Percentiles rank a stretch among this genome's conserved stretches.
Conservation (phyloP, 108 stramenopile genomes). For the Fistulifera pelliculosa region DNA sequence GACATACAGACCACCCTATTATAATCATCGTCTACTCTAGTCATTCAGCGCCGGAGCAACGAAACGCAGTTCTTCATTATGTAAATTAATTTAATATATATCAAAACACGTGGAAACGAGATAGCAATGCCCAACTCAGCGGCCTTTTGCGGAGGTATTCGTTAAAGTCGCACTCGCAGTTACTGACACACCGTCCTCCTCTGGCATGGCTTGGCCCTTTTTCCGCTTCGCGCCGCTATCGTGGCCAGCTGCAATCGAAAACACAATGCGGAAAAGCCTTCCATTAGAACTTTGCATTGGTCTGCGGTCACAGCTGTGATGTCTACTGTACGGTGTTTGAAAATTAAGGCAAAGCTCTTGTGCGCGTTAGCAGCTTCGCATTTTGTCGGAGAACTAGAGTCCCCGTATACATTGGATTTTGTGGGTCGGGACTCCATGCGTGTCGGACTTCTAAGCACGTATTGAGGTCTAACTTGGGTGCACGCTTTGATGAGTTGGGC, state of each 20-base stretch:
- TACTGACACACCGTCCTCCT: constrained; percentile 43
- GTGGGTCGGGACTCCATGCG: constrained; percentile 86
- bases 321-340: constrained; percentile 80
- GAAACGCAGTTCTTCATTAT: too few relatives aligned
- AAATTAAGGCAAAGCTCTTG: constrained; percentile 83
- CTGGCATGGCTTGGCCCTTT: constrained; percentile 26
- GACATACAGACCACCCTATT: too few relatives aligned
- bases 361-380: constrained; percentile 87
- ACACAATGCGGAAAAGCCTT: constrained; percentile 82
- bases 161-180: constrained; percentile 63
- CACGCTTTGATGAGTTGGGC: constrained; percentile 55
- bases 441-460: constrained; percentile 81
- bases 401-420: constrained; percentile 84
- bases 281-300: constrained; percentile 89
- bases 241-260: constrained; percentile 84
- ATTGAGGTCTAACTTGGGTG: constrained; percentile 78
- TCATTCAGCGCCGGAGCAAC: too few relatives aligned
- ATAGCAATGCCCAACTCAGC: too few relatives aligned
- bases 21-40: too few relatives aligned
- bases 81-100: too few relatives aligned
- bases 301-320: constrained; percentile 87
- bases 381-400: constrained; percentile 81
- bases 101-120: too few relatives aligned
- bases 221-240: constrained; percentile 42
- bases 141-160: constrained; percentile 28